Evolutionary conservation across 257 asterid species (phyloP), one percentile per base, ranked within the genome.

Genomic region (Mentha longifolia): DNA sequence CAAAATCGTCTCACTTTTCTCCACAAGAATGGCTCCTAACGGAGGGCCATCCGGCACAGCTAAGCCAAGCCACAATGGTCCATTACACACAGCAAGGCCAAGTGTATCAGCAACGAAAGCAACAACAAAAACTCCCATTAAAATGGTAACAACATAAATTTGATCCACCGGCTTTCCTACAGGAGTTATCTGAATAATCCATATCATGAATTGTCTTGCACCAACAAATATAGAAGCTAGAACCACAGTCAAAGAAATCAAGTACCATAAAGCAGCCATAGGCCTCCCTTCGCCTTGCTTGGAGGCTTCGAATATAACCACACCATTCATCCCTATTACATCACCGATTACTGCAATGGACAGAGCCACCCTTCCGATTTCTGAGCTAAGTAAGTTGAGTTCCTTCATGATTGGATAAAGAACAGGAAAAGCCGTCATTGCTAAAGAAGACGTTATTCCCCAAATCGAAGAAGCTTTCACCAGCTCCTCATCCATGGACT

Each of bases 41-140:
- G 99, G 98, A 6, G 97, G 99, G 9, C 98, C 98, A 16, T 89
- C 96, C 0, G 98, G 97, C 6, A 89, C 85, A 0, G 92, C 99
- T 81, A 94, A 71, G 2, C 99, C 99, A 1, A 94, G 84, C 97
- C 95, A 91, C 14, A 94, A 19, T 0, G 99, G 86, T 28, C 96
- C 99, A 20, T 89, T 89, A 8, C 82, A 85, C 10, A 94, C 61
- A 61, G 95, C 90, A 60, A 91, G 46, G 1, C 99, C 99, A 0
- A 74, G 59, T 68, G 74, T 61, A 70, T 91, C 99, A 7, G 95
- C 71, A 12, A 88, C 1, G 39, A 94, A 81, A 3, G 85, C 98
- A 8, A 57, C 25, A 3, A 91, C 83, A 79, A 82, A 4, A 30
- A 94, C 99, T 0, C 91, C 87, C 22, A 91, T 35, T 74, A 94